Evolutionary conservation across 768 basidiomycete species (phyloP).

Genomic region (Suillus luteus): DNA sequence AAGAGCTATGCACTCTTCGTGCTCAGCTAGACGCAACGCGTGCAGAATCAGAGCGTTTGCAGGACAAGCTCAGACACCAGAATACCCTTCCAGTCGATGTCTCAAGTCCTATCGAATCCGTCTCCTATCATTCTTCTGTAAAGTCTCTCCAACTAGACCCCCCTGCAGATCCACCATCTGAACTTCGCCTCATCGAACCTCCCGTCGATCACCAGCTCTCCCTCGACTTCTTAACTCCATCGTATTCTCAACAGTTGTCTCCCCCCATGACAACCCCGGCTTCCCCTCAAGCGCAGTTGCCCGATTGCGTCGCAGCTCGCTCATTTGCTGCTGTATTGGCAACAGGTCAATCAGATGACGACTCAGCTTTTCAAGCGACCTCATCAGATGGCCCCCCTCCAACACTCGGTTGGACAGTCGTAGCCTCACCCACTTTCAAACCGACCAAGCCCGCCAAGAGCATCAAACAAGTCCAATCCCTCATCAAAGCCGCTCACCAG

Average conservation of each 20-base stretch:
- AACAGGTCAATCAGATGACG: slow-evolving; percentile 33
- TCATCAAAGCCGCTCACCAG: slow-evolving; percentile 46
- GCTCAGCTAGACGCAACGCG: slow-evolving; percentile 36
- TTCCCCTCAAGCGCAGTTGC: slow-evolving; percentile 36
- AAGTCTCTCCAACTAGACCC: slow-evolving; percentile 14
- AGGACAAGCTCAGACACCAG: slow-evolving; percentile 24
- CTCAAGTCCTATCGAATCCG: slow-evolving; percentile 14
- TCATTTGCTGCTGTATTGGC: slow-evolving; percentile 36
- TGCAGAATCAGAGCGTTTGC: slow-evolving; percentile 35
- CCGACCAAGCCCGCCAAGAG: slow-evolving; percentile 34
- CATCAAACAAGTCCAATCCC: slow-evolving; percentile 43
- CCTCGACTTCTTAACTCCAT: slow-evolving; percentile 21
- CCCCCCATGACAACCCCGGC: slow-evolving; percentile 34
- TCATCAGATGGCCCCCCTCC: slow-evolving; percentile 22
- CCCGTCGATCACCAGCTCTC: slow-evolving; percentile 20
- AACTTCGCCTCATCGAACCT: slow-evolving; percentile 10
- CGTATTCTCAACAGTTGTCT: slow-evolving; percentile 24
- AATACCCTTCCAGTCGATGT: slow-evolving; percentile 5
- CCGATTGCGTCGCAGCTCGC: slow-evolving; percentile 37
- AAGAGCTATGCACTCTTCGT: slow-evolving; percentile 34
- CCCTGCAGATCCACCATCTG: slow-evolving; percentile 15
- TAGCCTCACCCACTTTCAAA: slow-evolving; percentile 18
- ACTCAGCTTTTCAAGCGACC: slow-evolving; percentile 24
- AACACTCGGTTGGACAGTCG: slow-evolving; percentile 29
- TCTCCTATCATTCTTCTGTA: slow-evolving; percentile 10